These are phyloP conservation scores for Corchorus olitorius DNA, from an alignment of 345 rosid genomes.

Conservation along the genomic window DNA sequence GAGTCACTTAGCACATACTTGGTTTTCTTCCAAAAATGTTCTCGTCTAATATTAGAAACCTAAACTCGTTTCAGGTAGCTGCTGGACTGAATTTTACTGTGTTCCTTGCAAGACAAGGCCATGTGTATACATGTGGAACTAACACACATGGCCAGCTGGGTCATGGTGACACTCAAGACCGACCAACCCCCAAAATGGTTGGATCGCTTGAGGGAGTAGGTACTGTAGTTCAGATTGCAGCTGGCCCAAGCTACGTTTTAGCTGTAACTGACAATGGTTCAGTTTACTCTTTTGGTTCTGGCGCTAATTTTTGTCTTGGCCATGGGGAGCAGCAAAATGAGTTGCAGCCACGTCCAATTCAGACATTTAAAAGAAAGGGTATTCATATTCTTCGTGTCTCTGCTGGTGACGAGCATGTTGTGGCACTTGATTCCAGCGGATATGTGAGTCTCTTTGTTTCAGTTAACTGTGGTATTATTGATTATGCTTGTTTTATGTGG, in stretches of 20 bases:
- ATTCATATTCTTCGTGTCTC: conserved; percentile 84
- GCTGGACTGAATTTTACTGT: conserved; percentile 88
- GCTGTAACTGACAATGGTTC: conserved; percentile 66
- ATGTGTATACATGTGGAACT: conserved; percentile 73
- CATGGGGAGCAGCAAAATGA: conserved; percentile 96
- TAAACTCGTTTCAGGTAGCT: conserved; percentile 68
- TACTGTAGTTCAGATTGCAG: conserved; percentile 76
- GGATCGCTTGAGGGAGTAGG: conserved; percentile 54
- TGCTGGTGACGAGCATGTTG: conserved; percentile 96
- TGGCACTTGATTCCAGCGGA: conserved; percentile 95
- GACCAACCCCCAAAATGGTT: conserved; percentile 71
- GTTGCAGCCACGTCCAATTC: conserved; percentile 73
- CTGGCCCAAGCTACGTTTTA: conserved; percentile 87
- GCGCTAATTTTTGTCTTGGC: conserved; percentile 90
- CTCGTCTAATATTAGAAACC: conserved; percentile 6
- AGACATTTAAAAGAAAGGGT: conserved; percentile 69
- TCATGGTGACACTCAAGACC: conserved; percentile 83
- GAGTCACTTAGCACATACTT: neutral
- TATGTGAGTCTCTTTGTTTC: conserved; percentile 48
- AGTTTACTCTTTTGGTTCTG: conserved; percentile 91
- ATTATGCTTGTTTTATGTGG: conserved; percentile 9
- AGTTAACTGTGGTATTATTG: neutral
- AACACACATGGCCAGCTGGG: conserved; percentile 91
- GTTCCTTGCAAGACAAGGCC: conserved; percentile 82
- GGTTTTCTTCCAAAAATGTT: neutral